Conservation (phyloP, 169 alveolate genomes). For the Plasmodium coatneyi region DNA sequence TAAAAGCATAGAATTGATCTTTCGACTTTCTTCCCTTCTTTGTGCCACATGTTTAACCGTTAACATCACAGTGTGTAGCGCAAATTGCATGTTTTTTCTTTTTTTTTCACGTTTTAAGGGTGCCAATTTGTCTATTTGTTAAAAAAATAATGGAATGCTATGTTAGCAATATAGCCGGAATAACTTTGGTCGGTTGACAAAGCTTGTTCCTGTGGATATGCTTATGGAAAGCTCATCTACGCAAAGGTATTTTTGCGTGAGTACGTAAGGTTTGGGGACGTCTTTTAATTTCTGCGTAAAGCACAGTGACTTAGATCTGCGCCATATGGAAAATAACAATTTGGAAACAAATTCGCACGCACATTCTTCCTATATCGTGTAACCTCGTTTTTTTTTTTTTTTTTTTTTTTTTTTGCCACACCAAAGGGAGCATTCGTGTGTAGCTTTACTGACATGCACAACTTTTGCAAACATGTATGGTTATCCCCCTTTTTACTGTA, state of each 20-base stretch:
- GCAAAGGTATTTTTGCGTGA: not conserved
- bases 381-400: not conserved
- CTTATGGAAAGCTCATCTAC: not conserved
- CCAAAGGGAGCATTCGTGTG: not conserved
- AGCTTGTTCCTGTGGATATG: not conserved
- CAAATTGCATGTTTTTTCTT: not conserved
- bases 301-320: not conserved
- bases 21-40: not conserved
- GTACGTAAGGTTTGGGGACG: not conserved
- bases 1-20: conserved; percentile 7
- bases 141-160: not conserved
- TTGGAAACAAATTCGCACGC: conserved; percentile 4
- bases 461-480: not conserved
- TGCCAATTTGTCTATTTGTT: not conserved
- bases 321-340: not conserved
- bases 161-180: not conserved
- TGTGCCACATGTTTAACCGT: not conserved
- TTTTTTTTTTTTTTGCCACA: not conserved
- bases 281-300: conserved; percentile 1
- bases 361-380: conserved; percentile 3
- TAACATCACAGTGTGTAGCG: not conserved
- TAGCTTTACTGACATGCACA: not conserved
- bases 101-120: not conserved
- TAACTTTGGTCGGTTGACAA: not conserved
- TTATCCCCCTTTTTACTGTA: not conserved